A percentile compares a stretch with the other conserved stretches of the same genome.
These are phyloP conservation scores for Phytophthora sp. DNA, from an alignment of 352 stramenopile species.

Conservation along the genomic window DNA sequence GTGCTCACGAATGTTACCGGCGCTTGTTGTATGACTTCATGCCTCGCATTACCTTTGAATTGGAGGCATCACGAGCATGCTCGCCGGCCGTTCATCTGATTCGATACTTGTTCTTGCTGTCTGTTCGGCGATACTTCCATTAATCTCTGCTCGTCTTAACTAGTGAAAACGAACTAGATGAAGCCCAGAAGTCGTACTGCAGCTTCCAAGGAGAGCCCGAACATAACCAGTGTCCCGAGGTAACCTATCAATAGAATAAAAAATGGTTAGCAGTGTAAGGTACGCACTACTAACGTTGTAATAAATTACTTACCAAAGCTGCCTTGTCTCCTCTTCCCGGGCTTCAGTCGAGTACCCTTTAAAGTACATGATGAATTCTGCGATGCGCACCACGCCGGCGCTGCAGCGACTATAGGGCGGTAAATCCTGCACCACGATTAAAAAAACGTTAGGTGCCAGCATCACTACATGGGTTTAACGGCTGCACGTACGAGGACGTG, in stretches of 20 bases:
- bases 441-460: constrained; percentile 1
- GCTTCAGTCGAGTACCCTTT: constrained; percentile 45
- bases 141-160: constrained; percentile 5
- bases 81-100: constrained; percentile 13
- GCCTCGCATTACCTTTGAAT: constrained; percentile 42
- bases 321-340: constrained; percentile 43
- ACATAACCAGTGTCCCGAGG: constrained; percentile 34
- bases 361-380: constrained; percentile 56
- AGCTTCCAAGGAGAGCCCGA: constrained; percentile 38
- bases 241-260: constrained; percentile 19
- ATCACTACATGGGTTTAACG: background rate
- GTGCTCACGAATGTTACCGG: constrained; percentile 29
- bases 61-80: constrained; percentile 31
- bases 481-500: constrained; percentile 44
- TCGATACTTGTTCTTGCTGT: constrained; percentile 2
- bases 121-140: constrained; percentile 1
- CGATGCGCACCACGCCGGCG: constrained; percentile 40
- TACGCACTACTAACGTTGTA: background rate
- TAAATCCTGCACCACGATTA: constrained; percentile 40
- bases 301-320: constrained; percentile 39
- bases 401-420: constrained; percentile 45
- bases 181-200: constrained; percentile 34
- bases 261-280: background rate
- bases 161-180: constrained; percentile 22
- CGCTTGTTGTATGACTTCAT: constrained; percentile 21